These are phyloP conservation scores for Globisporangium yorkense DNA, from an alignment of 352 stramenopile species.

Conservation along the genomic window DNA sequence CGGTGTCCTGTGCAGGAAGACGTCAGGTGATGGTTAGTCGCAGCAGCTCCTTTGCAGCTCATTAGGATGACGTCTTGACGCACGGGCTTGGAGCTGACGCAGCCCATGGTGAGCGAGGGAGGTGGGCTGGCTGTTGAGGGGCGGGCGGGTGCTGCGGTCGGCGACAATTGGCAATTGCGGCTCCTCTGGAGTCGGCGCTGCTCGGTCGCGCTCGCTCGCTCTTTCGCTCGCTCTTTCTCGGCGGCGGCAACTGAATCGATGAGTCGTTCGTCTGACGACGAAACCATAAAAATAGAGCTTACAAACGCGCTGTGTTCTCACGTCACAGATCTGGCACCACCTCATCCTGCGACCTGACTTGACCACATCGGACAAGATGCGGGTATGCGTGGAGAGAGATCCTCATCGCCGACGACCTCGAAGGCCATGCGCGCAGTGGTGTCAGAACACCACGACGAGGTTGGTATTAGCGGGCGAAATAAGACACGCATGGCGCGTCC, in stretches of 20 bases:
- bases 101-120: slow-evolving; percentile 40
- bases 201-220: neutral
- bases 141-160: slow-evolving; percentile 14
- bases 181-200: neutral
- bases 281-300: neutral
- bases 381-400: no score
- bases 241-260: slow-evolving; percentile 1
- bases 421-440: neutral
- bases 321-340: slow-evolving; percentile 8
- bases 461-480: neutral
- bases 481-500: neutral
- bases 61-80: slow-evolving; percentile 2
- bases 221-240: neutral
- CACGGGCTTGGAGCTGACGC: slow-evolving; percentile 69
- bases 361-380: neutral
- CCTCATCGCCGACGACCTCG: neutral
- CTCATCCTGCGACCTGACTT: neutral
- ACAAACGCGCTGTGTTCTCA: slow-evolving; percentile 9
- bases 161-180: slow-evolving; percentile 9
- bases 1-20: slow-evolving; percentile 21
- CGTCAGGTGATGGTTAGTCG: neutral
- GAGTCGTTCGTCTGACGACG: slow-evolving; percentile 1
- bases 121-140: neutral
- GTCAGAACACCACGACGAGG: neutral
- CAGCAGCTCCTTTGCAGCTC: no score